Base-by-base conservation (phyloP, 2,329 filamentous ascomycete species). In the Aspergillus amoenus region DNA sequence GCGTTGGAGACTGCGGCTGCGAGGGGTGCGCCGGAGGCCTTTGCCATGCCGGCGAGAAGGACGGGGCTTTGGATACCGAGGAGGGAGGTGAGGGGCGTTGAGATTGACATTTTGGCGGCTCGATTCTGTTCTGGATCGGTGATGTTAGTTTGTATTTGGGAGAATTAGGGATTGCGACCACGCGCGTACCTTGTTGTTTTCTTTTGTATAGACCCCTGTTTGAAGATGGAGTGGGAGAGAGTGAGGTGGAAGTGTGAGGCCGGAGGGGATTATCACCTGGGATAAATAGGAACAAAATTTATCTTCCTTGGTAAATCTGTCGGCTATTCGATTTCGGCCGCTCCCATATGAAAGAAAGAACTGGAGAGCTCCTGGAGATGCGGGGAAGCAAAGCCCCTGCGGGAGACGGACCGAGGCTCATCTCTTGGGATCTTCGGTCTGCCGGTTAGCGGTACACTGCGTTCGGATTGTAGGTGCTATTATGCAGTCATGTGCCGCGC, bases 41-140 rank as follows among this genome's bases (percentile, higher is more conserved):
- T 86, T 2, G 93, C 93, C 93, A 97, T 97, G 68, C 93, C 93
- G 34, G 93, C 93, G 18, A 97, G 89, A 64, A 97, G 80, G 73
- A 97, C 88, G 41, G 93, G 93, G 77, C 97, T 92, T 64, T 88
- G 81, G 76, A 97, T 96, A 22, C 86, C 84, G 52, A 97, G 84
- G 51, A 97, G 86, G 54, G 81, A 81, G 62, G 88, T 93, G 39
- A 96, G 83, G 2, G 91, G 90, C 11, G 91, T 95, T 57, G 84
- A 84, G 67, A 94, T 88, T 58, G 86, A 72, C 72, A 75, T 75
- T 43, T 41, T 68, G 57, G 18, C n/a, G 30, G 44, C 27, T 18
- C 17, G n/a, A 7, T 27, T 15, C 8, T n/a, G 9, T 48, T 9
- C 40, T n/a, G 18, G 24, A 21, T 27, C 5, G 40, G 9, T 4